These are phyloP conservation scores for Conringia planisiliqua DNA, from an alignment of 345 rosid genomes.

Conservation along the genomic window DNA sequence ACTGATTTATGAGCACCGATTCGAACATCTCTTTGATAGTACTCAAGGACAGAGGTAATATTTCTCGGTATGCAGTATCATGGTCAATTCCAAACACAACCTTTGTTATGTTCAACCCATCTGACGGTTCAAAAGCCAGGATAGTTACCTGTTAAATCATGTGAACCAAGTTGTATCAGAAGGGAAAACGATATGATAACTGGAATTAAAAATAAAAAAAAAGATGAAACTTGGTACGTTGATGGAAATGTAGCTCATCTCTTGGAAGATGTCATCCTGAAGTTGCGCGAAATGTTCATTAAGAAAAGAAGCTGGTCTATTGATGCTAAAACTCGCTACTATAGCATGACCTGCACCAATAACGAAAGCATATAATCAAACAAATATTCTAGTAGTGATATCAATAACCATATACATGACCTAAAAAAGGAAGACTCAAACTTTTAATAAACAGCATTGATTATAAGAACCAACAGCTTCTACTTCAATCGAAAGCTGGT, in stretches of 20 bases:
- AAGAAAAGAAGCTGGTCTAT: constrained; percentile 55
- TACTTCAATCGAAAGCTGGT: too few relatives aligned
- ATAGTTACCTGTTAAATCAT: constrained; percentile 59
- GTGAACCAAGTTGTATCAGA: constrained; percentile 20
- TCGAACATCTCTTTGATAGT: constrained; percentile 57
- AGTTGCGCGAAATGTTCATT: constrained; percentile 60
- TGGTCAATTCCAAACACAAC: constrained; percentile 86
- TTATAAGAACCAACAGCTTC: too few relatives aligned
- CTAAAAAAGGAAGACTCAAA: too few relatives aligned
- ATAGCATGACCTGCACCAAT: constrained; percentile 69
- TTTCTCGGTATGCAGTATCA: constrained; percentile 43
- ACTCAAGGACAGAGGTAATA: constrained; percentile 56
- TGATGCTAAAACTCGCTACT: constrained; percentile 65
- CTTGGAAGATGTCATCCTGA: constrained; percentile 62
- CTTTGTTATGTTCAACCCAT: constrained; percentile 52
- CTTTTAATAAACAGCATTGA: too few relatives aligned
- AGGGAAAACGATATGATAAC: not conserved
- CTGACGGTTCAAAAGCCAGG: constrained; percentile 47
- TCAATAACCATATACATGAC: not conserved
- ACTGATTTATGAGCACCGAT: constrained; percentile 46
- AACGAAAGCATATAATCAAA: not conserved
- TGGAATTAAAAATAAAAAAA: not conserved
- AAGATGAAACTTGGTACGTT: constrained; percentile 40
- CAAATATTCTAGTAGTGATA: not conserved
- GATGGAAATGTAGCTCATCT: constrained; percentile 55